phyloP scores from a whole-genome alignment of 1,284 basidiomycete genomes.

The Ganoderma boninense region DNA sequence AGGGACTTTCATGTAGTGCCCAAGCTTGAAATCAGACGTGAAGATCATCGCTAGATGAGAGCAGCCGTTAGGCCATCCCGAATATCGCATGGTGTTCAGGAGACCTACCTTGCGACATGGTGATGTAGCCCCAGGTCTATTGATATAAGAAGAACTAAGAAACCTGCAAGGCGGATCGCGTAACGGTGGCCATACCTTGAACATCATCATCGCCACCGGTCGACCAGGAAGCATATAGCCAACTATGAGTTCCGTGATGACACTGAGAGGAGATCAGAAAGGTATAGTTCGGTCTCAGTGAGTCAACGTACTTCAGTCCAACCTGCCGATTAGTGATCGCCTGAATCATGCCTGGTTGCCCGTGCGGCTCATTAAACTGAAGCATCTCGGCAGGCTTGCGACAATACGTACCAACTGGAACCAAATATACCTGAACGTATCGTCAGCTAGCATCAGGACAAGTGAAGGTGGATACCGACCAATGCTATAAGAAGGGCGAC shows the following conservation, averaged over 20 bases:
- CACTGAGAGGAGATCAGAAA: conserved; percentile 34
- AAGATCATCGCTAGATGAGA: conserved; percentile 46
- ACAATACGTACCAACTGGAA: conserved; percentile 51
- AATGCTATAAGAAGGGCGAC: conserved; percentile 49
- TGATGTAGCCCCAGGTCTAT: conserved; percentile 56
- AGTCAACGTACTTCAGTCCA: conserved; percentile 47
- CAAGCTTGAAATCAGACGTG: conserved; percentile 74
- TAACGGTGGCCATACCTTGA: conserved; percentile 37
- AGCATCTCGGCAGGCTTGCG: neutral
- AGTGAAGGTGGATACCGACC: conserved; percentile 8
- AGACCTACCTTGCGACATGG: conserved; percentile 49
- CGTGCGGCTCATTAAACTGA: neutral
- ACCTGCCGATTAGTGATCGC: conserved; percentile 62
- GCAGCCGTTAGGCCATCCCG: neutral
- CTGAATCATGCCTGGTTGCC: conserved; percentile 54
- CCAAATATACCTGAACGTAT: conserved; percentile 46
- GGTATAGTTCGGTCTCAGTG: neutral
- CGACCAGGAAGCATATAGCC: conserved; percentile 57
- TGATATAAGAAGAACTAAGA: neutral
- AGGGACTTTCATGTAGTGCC: conserved; percentile 78
- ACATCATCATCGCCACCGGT: conserved; percentile 59
- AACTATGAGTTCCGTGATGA: conserved; percentile 57
- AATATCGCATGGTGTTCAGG: neutral
- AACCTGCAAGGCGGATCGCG: neutral
- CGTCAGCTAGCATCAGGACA: neutral